These are phyloP conservation scores for Spergularia bocconei DNA, from an alignment of 148 eudicot species.

Conservation along the genomic window DNA sequence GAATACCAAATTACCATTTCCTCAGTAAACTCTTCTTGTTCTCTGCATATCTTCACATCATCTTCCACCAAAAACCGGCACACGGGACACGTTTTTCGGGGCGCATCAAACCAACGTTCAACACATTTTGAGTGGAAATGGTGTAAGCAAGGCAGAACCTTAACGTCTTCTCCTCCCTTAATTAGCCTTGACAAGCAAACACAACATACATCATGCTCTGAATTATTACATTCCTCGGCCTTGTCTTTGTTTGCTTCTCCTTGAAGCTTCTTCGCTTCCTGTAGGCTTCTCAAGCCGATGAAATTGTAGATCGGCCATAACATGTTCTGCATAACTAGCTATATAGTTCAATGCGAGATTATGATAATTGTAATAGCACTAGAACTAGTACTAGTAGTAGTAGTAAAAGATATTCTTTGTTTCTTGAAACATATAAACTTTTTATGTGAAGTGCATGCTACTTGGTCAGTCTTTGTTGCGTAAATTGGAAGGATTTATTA, in stretches of 20 bases:
- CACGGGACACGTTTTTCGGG: conserved; percentile 66
- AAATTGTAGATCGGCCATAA: conserved; percentile 34
- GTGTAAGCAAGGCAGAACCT: conserved; percentile 59
- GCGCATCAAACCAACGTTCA: conserved; percentile 45
- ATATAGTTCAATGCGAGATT: conserved; percentile 8
- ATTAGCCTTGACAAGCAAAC: conserved; percentile 63
- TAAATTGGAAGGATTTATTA: conserved; percentile 38
- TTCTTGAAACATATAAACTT: not conserved
- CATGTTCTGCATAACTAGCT: conserved; percentile 27
- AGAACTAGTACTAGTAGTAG: not conserved
- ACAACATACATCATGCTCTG: conserved; percentile 40
- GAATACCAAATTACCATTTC: conserved; percentile 90
- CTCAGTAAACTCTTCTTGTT: conserved; percentile 42
- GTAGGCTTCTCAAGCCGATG: conserved; percentile 22
- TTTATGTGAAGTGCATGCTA: conserved; percentile 3
- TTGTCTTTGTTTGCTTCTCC: not conserved
- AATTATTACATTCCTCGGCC: not conserved
- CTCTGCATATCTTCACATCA: conserved; percentile 28
- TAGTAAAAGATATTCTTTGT: conserved; percentile 9
- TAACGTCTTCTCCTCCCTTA: conserved; percentile 31
- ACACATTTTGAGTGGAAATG: conserved; percentile 63
- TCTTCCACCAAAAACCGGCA: conserved; percentile 66
- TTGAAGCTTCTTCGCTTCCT: conserved; percentile 2
- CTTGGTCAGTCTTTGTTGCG: conserved; percentile 23
- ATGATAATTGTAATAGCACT: not conserved